Base-by-base conservation (phyloP, 164 flowering plant genomes). In the Cinnamomum chago region DNA sequence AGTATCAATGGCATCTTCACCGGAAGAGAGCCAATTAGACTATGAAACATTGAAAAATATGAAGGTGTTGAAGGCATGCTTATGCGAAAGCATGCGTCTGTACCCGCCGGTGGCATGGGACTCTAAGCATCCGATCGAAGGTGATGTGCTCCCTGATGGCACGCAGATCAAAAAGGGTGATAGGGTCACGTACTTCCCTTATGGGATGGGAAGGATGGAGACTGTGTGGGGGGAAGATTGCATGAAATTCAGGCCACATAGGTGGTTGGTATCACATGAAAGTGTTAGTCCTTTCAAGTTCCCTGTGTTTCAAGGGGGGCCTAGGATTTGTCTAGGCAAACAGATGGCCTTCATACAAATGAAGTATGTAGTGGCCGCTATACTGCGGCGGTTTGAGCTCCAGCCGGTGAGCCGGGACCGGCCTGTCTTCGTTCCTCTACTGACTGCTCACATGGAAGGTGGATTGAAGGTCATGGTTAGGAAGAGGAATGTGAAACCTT, bases 131-230 rank as follows among this genome's bases (percentile, higher is more conserved):
- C 89, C 93, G 1, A 67, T 9, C 0, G 24, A 1, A 3, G 83
- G 73, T n/a, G 93, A 90, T 68, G 58, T 77, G 2, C 78, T 91
- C 74, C 93, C 96, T 9, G 93, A 91, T 62, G 96, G 93, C 9
- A 90, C 93, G 0, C 55, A 12, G 30, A 87, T 91, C 1, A 1
- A 62, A 51, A 78, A 68, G 22, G 96, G 96, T 0, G 88, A 88
- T 58, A 79, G 91, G 68, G 90, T 90, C 62, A 90, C 91, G 0
- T 91, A 87, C 72, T 88, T 91, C 58, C 96, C 92, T 0, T 91
- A 89, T 66, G 96, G 93, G 0, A 91, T 91, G 93, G 93, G 96
- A 69, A 87, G 93, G 78, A 90, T 90, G 92, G 88, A 87, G 82
- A 71, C 40, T 52, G 20, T 91, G 72, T 91, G 96, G 96, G 96